phyloP scores from a whole-genome alignment of 768 basidiomycete species.

The Lactarius sp. region DNA sequence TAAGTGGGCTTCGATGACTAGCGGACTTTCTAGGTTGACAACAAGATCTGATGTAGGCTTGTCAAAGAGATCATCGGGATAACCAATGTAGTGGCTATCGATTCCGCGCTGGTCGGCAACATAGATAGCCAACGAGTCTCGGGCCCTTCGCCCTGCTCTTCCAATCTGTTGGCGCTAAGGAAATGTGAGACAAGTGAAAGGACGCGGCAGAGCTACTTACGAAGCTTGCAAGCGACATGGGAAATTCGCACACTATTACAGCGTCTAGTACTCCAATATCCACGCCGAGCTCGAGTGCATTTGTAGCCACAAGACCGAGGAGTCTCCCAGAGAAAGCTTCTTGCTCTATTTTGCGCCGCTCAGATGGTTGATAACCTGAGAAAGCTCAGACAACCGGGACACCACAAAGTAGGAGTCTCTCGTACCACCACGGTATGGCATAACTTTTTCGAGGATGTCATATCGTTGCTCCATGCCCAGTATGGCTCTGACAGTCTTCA shows the following conservation, averaged over 20 bases:
- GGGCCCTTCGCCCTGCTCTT: conserved; percentile 74
- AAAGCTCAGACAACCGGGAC: neutral
- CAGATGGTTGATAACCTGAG: conserved; percentile 38
- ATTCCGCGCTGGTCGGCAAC: conserved; percentile 64
- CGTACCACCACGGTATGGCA: conserved; percentile 80
- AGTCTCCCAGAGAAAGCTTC: conserved; percentile 83
- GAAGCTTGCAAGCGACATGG: conserved; percentile 72
- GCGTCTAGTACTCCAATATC: conserved; percentile 87
- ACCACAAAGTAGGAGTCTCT: neutral
- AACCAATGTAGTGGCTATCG: conserved; percentile 67
- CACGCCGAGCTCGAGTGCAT: conserved; percentile 87
- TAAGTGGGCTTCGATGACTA: conserved; percentile 77
- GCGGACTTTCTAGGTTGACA: conserved; percentile 66
- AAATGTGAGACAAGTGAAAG: neutral
- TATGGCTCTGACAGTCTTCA: conserved; percentile 69
- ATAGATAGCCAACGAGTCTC: conserved; percentile 72
- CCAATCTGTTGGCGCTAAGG: conserved; percentile 82
- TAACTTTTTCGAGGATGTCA: conserved; percentile 72
- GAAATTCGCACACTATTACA: conserved; percentile 87
- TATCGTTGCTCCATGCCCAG: conserved; percentile 68
- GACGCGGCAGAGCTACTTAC: conserved; percentile 38
- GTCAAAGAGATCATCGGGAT: conserved; percentile 68
- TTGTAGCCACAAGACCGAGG: conserved; percentile 84
- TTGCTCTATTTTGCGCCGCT: conserved; percentile 76
- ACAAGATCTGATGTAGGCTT: conserved; percentile 56